Base-by-base conservation (phyloP, 2,329 filamentous ascomycete genomes). In the Furcasterigmium furcatum region DNA sequence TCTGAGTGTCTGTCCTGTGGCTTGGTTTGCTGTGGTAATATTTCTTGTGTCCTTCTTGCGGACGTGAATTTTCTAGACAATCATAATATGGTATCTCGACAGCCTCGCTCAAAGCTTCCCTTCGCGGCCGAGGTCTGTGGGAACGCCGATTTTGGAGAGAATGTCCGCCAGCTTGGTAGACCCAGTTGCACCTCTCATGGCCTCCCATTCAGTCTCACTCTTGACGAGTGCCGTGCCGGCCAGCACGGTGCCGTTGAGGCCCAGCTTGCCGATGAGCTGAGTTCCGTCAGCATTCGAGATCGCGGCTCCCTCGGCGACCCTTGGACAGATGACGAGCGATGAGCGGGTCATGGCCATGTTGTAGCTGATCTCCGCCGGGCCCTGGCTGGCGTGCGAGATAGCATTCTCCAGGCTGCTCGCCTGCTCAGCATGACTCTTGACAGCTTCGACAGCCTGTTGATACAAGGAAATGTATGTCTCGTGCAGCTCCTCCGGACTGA, bases 151-250 rank as follows among this genome's bases (percentile, higher is more conserved):
- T 50, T 59, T 57, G 19, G 54, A 51, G 35, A 80, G 50, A 5
- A 78, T 57, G 42, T 59, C 53, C n/a, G 54, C 44, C 32, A 79
- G 58, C 34, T 34, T 45, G 36, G 16, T 30, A 10, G 40, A 38
- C 25, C 21, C 43, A 43, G 18, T 35, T 24, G 9, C 39, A 36
- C 73, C 62, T n/a, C 61, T 60, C 45, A 65, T 64, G 42, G 69
- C 71, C 47, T 80, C 65, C 79, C 79, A 84, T 60, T 84, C 80
- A 4, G 58, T 62, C 54, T 77, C 62, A 22, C 59, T 79, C 64
- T 84, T 85, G 14, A 85, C 81, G 44, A 85, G 63, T 21, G 80
- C 77, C 9, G 81, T 85, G 7, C 82, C 82, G 9, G 80, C 82
- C 50, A 85, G 59, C n/a, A 85, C 61, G 0, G 82, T 84, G 4